A percentile compares a stretch with the other conserved stretches of the same genome.
phyloP scores from a whole-genome alignment of 108 stramenopile genomes.

The Cyclotella baltica region DNA sequence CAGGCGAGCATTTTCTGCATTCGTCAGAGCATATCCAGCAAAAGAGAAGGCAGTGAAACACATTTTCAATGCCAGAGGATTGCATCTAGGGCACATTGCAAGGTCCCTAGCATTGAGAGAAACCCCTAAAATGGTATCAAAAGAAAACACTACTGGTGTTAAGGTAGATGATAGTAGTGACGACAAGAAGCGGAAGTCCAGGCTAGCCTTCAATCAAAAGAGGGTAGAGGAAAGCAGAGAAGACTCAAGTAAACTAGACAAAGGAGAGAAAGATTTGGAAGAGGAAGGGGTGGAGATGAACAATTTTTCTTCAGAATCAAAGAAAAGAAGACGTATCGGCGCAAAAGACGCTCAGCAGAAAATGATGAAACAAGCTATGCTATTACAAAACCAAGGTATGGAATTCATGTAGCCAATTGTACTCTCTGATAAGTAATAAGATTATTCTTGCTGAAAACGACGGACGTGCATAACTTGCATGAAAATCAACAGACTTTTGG shows the following conservation, averaged over 20 bases:
- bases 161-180: background rate
- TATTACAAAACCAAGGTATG: constrained; percentile 32
- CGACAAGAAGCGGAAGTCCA: constrained; percentile 31
- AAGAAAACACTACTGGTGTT: constrained; percentile 22
- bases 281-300: constrained; percentile 8
- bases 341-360: constrained; percentile 24
- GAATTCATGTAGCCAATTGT: constrained; percentile 31
- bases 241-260: background rate
- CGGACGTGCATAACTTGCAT: too few relatives aligned
- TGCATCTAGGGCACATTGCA: constrained; percentile 90
- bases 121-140: constrained; percentile 76
- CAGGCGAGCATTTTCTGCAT: constrained; percentile 76
- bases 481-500: too few relatives aligned
- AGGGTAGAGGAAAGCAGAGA: background rate
- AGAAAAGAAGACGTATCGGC: background rate
- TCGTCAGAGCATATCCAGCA: constrained; percentile 86
- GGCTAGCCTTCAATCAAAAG: constrained; percentile 26
- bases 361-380: constrained; percentile 46
- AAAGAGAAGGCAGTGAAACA: constrained; percentile 86
- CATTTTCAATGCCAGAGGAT: constrained; percentile 81
- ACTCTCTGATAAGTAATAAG: too few relatives aligned
- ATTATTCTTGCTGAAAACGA: too few relatives aligned
- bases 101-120: constrained; percentile 87
- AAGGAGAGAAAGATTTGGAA: constrained; percentile 16
- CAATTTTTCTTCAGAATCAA: too few relatives aligned